A percentile compares a stretch with the other conserved stretches of the same genome.
phyloP scores from a whole-genome alignment of 129 eudicot species.

The Lactuca sativa region DNA sequence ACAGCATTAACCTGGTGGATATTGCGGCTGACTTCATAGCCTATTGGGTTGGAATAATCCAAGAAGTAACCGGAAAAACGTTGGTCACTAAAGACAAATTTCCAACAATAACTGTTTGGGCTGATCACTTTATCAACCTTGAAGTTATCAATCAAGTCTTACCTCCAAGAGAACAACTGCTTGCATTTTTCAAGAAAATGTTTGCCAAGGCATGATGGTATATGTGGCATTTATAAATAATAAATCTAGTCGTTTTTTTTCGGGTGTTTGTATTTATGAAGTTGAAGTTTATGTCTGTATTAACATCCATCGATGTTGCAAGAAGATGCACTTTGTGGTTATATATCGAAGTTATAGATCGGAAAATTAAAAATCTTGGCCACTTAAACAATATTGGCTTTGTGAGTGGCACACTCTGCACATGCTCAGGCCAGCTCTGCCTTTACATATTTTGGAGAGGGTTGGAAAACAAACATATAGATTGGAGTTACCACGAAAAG shows the following conservation, averaged over 20 bases:
- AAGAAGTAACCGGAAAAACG: conserved; percentile 16
- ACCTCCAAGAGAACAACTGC: conserved; percentile 26
- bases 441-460: no score
- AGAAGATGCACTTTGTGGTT: neutral
- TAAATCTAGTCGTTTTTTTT: no score
- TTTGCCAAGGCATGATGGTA: conserved; percentile 10
- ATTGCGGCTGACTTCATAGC: conserved; percentile 27
- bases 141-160: conserved; percentile 23
- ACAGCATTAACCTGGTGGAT: conserved; percentile 28
- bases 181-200: neutral
- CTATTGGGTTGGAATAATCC: conserved; percentile 31
- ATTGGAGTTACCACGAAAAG: no score
- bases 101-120: conserved; percentile 25
- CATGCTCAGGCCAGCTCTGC: no score
- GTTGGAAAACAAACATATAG: no score
- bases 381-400: no score
- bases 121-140: conserved; percentile 14
- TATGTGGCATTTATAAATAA: neutral
- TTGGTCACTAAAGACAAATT: conserved; percentile 28
- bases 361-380: no score
- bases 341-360: no score
- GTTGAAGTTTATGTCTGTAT: neutral
- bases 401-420: no score
- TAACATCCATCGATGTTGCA: conserved; percentile 1
- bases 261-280: neutral